These are phyloP conservation scores for Alliaria petiolata DNA, from an alignment of 345 rosid species.

Conservation along the genomic window DNA sequence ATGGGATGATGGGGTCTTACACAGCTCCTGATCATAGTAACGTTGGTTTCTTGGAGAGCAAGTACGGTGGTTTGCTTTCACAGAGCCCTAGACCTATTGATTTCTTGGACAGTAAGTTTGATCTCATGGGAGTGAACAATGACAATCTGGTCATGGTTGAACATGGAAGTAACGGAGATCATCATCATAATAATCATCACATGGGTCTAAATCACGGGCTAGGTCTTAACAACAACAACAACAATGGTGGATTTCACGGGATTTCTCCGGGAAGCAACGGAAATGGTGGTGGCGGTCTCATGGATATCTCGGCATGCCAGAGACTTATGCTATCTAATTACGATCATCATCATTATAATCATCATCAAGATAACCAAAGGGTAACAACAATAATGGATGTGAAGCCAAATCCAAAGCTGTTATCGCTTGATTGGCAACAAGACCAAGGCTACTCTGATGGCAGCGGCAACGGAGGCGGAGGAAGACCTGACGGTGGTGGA, in stretches of 20 bases:
- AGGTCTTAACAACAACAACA: slow-evolving; percentile 19
- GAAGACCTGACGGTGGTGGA: slow-evolving; percentile 33
- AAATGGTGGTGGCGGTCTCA: slow-evolving; percentile 36
- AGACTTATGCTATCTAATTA: slow-evolving; percentile 52
- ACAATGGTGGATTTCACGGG: slow-evolving; percentile 20
- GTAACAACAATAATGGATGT: slow-evolving; percentile 43
- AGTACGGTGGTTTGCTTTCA: slow-evolving; percentile 23
- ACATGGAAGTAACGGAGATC: slow-evolving; percentile 18
- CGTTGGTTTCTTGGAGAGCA: slow-evolving; percentile 27
- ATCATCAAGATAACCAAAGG: slow-evolving; percentile 36
- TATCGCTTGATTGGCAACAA: slow-evolving; percentile 81
- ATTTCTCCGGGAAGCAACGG: slow-evolving; percentile 15
- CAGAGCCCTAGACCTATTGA: slow-evolving; percentile 31
- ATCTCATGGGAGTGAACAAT: slow-evolving; percentile 30
- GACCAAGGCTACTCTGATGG: slow-evolving; percentile 56
- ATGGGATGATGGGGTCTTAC: slow-evolving; percentile 23
- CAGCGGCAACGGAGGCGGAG: not conserved
- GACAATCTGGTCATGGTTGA: slow-evolving; percentile 20
- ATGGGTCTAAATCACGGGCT: slow-evolving; percentile 15
- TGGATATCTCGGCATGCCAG: slow-evolving; percentile 48
- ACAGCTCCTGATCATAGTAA: slow-evolving; percentile 15
- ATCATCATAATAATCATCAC: slow-evolving; percentile 24
- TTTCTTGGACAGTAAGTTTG: slow-evolving; percentile 30
- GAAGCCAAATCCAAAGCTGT: slow-evolving; percentile 62
- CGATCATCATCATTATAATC: slow-evolving; percentile 37